Conservation (phyloP, 306 rosid species). For the Casuarina cunninghamiana region DNA sequence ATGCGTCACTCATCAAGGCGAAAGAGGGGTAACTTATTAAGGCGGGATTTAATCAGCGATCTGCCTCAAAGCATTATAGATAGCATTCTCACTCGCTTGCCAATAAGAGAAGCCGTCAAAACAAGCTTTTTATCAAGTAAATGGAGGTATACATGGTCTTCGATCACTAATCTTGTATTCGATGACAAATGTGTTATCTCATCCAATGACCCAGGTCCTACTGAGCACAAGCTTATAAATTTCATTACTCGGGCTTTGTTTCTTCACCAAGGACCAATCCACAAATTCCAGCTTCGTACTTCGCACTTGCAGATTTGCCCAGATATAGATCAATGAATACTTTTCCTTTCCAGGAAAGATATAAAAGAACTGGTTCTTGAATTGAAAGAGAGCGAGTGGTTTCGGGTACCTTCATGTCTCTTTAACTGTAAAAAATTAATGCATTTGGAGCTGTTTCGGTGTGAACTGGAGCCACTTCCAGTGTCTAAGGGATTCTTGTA, state of each 20-base stretch:
- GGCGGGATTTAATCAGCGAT: constrained; percentile 66
- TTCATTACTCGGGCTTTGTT: constrained; percentile 65
- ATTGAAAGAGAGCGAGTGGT: constrained; percentile 71
- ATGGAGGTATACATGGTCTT: constrained; percentile 87
- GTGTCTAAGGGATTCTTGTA: constrained; percentile 58
- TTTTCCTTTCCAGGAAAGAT: constrained; percentile 79
- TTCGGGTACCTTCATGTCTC: constrained; percentile 76
- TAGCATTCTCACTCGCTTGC: constrained; percentile 59
- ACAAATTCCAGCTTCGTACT: constrained; percentile 69
- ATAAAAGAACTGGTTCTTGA: constrained; percentile 71
- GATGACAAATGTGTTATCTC: constrained; percentile 59
- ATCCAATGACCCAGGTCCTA: constrained; percentile 31
- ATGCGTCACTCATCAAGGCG: constrained; percentile 13
- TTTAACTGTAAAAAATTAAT: constrained; percentile 65
- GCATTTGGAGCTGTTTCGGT: constrained; percentile 68
- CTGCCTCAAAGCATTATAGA: constrained; percentile 87
- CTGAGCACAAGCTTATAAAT: constrained; percentile 44
- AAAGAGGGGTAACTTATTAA: constrained; percentile 41
- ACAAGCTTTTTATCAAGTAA: constrained; percentile 73
- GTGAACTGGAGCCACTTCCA: constrained; percentile 78
- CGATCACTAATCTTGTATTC: constrained; percentile 68
- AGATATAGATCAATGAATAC: constrained; percentile 85
- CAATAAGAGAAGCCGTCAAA: constrained; percentile 76
- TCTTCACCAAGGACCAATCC: constrained; percentile 92
- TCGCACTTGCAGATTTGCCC: constrained; percentile 59